Base-by-base conservation (phyloP, 352 stramenopile genomes). In the Pythium grandisporangium region DNA sequence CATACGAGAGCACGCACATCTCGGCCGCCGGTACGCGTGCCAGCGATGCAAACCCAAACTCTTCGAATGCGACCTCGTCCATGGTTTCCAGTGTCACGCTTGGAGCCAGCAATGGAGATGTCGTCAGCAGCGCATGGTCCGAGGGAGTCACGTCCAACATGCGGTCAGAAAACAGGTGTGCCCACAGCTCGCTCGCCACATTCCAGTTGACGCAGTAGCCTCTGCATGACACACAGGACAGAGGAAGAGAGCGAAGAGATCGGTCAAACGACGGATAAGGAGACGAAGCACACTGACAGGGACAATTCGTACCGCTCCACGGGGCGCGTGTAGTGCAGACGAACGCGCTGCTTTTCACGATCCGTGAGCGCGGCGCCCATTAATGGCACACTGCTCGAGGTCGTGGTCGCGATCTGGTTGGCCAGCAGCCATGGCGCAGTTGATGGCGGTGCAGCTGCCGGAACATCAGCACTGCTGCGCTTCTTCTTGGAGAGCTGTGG, bases 121-220 rank as follows among this genome's bases (percentile, higher is more conserved):
- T 91, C 4, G 55, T 42, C 14, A 89, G 59, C 3, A 88, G 55
- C 20, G 68, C 59, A 30, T 81, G 53, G 46, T 84, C 71, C 16
- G 33, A 37, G 11, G 70, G 63, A 22, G 78, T 41, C 21, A 74
- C 51, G 3, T 72, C 60, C 6, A 88, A 55, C 45, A 67, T 60
- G 61, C 79, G 58, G 23, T 17, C 51, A 1, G 70, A 83, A 47
- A 84, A 57, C 3, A 88, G 33, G 33, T 81, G 55, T 12, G 53
- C 32, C 60, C 66, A 84, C 6, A 88, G 45, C 24, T 85, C 75
- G 4, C 51, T 66, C 54, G 85, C 71, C 8, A 84, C 53, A 42
- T 88, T 88, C 75, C 75, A 88, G 37, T 88, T 88, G 30, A 88
- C 72, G 33, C 71, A 85, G 45, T 85, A 88, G 14, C 75, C 75